Evolutionary conservation across 805 yeast species (phyloP).

Genomic region (Saccharomyces jurei): DNA sequence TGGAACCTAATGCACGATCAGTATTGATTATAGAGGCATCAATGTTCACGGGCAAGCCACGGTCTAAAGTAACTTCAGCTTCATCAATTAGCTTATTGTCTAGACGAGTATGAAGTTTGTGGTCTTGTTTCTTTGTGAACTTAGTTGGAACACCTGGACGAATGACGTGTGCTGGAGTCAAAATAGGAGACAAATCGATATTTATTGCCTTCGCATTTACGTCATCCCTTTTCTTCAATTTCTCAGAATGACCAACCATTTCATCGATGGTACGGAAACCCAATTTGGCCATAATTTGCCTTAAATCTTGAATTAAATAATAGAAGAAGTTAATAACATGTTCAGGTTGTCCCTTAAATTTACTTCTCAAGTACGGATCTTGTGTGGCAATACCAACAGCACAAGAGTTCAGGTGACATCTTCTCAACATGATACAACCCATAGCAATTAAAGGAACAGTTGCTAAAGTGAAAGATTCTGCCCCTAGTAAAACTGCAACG

Average conservation of each 20-base stretch:
- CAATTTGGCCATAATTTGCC: slow-evolving; percentile 86
- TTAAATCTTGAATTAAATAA: slow-evolving; percentile 85
- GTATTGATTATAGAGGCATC: slow-evolving; percentile 92
- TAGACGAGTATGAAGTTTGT: slow-evolving; percentile 81
- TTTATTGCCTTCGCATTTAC: slow-evolving; percentile 85
- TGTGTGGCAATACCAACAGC: slow-evolving; percentile 99
- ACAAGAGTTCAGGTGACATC: slow-evolving; percentile 88
- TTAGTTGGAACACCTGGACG: slow-evolving; percentile 96
- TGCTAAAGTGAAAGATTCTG: slow-evolving; percentile 98
- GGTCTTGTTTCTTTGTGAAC: slow-evolving; percentile 89
- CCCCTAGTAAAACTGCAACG: slow-evolving; percentile 91
- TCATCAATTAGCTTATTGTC: slow-evolving; percentile 96
- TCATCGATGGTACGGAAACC: slow-evolving; percentile 95
- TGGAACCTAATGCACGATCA: slow-evolving; percentile 93
- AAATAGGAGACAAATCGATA: slow-evolving; percentile 83
- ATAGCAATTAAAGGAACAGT: slow-evolving; percentile 93
- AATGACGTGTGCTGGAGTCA: slow-evolving; percentile 93
- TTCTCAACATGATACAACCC: slow-evolving; percentile 96
- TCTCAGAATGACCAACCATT: slow-evolving; percentile 97
- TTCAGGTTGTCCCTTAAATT: slow-evolving; percentile 94
- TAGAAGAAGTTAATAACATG: slow-evolving; percentile 96
- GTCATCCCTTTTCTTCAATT: slow-evolving; percentile 75
- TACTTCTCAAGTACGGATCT: slow-evolving; percentile 86
- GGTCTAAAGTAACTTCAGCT: slow-evolving; percentile 88
- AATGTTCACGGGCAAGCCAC: slow-evolving; percentile 92